Evolutionary conservation across 1,139 yeast species (phyloP).

Genomic region (Geotrichum reessii): DNA sequence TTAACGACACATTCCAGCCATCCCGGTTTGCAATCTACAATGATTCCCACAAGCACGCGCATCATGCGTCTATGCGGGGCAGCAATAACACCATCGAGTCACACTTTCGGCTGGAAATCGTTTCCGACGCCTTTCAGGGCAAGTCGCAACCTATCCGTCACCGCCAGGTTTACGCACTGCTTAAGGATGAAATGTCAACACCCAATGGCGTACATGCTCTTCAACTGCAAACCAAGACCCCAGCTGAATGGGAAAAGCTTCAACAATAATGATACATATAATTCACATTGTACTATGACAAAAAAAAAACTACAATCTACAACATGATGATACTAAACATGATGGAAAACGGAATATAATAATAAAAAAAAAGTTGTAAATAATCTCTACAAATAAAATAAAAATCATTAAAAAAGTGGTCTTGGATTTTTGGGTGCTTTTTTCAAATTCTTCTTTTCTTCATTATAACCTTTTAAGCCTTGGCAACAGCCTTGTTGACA

Average conservation of each 20-base stretch:
- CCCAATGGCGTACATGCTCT: conserved; percentile 79
- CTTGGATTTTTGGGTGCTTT: conserved; percentile 13
- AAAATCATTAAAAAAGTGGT: neutral
- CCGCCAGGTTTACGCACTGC: conserved; percentile 60
- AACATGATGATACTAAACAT: neutral
- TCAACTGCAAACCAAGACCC: conserved; percentile 79
- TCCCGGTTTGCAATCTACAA: conserved; percentile 53
- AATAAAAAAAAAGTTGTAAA: neutral
- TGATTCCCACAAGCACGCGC: conserved; percentile 85
- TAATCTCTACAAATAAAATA: neutral
- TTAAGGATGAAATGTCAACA: conserved; percentile 64
- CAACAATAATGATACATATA: neutral
- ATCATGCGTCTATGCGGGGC: conserved; percentile 77
- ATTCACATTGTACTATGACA: neutral
- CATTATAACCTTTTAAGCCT: conserved; percentile 52
- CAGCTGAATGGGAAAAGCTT: conserved; percentile 36
- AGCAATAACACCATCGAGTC: conserved; percentile 74
- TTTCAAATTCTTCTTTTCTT: conserved; percentile 11
- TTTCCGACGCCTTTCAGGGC: conserved; percentile 65
- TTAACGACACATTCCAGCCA: conserved; percentile 48
- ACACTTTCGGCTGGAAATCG: conserved; percentile 64
- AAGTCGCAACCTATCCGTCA: conserved; percentile 71
- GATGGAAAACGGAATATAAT: neutral
- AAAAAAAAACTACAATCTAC: neutral
- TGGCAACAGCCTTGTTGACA: conserved; percentile 86